Conservation (phyloP, 1,139 yeast genomes). For the Magnusiomyces fungicola region DNA sequence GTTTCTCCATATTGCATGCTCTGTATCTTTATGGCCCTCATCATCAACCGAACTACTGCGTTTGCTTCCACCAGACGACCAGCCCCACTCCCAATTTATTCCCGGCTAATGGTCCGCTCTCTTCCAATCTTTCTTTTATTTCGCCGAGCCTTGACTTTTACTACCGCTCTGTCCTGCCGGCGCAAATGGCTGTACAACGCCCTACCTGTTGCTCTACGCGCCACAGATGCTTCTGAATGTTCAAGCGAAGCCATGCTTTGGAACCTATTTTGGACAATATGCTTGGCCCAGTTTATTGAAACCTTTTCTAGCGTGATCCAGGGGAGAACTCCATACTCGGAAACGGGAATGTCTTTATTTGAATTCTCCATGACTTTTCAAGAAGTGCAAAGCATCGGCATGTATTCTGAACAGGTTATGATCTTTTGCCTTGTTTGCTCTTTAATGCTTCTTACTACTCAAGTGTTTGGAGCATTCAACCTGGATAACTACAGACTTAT, state of each 20-base stretch:
- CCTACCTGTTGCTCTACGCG: constrained; percentile 18
- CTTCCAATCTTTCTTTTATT: constrained; percentile 36
- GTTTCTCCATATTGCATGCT: constrained; percentile 44
- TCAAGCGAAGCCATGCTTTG: constrained; percentile 40
- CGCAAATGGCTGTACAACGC: constrained; percentile 8
- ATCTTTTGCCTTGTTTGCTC: constrained; percentile 47
- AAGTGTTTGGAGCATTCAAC: constrained; percentile 49
- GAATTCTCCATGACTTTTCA: constrained; percentile 71
- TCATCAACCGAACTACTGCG: constrained; percentile 57
- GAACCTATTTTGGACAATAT: constrained; percentile 55
- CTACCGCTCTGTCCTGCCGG: constrained; percentile 36
- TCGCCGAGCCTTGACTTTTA: constrained; percentile 33
- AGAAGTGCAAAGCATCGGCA: constrained; percentile 48
- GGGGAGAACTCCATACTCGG: constrained; percentile 54
- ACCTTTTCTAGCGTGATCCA: constrained; percentile 56
- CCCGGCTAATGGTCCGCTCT: constrained; percentile 33
- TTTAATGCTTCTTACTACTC: constrained; percentile 49
- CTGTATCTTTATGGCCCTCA: constrained; percentile 57
- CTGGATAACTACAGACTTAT: constrained; percentile 49
- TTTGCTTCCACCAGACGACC: constrained; percentile 54
- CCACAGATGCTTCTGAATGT: constrained; percentile 14
- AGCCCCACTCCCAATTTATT: constrained; percentile 27
- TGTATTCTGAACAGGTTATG: constrained; percentile 50
- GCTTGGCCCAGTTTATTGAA: constrained; percentile 62
- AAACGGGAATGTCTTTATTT: constrained; percentile 63